phyloP scores from a whole-genome alignment of 164 flowering plant genomes.

The Magnolia officinalis region DNA sequence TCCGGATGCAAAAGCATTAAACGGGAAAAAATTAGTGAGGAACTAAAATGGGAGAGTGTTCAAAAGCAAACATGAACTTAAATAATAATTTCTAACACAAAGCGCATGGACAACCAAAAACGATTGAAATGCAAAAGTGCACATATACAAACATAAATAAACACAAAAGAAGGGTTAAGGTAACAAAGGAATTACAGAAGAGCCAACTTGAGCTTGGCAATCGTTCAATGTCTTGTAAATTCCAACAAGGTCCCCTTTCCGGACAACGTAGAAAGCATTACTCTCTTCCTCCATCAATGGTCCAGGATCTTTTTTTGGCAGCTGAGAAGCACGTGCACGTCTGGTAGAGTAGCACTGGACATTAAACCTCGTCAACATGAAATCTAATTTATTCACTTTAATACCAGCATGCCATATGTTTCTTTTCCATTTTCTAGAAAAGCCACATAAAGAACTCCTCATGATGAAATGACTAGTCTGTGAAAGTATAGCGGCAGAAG shows the following conservation, averaged over 20 bases:
- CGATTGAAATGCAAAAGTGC: neutral
- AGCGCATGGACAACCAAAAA: neutral
- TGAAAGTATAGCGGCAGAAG: conserved; percentile 35
- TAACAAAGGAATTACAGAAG: conserved; percentile 8
- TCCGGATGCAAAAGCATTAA: neutral
- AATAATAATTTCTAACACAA: neutral
- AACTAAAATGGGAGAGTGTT: neutral
- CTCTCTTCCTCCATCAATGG: conserved; percentile 49
- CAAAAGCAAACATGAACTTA: neutral
- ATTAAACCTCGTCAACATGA: conserved; percentile 30
- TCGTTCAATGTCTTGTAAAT: conserved; percentile 68
- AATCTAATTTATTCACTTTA: conserved; percentile 25
- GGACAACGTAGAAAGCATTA: conserved; percentile 72
- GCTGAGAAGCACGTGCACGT: conserved; percentile 12
- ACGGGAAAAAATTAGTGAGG: neutral
- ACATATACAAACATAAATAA: neutral
- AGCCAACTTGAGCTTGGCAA: conserved; percentile 82
- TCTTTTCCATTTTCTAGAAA: conserved; percentile 26
- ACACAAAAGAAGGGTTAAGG: neutral
- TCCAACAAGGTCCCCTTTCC: conserved; percentile 87
- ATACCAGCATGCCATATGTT: conserved; percentile 24
- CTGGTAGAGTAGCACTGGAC: conserved; percentile 46
- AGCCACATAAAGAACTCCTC: conserved; percentile 23
- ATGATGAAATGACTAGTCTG: conserved; percentile 24
- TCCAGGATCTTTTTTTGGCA: conserved; percentile 25